These are phyloP conservation scores for Trametes polyzona DNA, from an alignment of 1,284 basidiomycete species.

Conservation along the genomic window DNA sequence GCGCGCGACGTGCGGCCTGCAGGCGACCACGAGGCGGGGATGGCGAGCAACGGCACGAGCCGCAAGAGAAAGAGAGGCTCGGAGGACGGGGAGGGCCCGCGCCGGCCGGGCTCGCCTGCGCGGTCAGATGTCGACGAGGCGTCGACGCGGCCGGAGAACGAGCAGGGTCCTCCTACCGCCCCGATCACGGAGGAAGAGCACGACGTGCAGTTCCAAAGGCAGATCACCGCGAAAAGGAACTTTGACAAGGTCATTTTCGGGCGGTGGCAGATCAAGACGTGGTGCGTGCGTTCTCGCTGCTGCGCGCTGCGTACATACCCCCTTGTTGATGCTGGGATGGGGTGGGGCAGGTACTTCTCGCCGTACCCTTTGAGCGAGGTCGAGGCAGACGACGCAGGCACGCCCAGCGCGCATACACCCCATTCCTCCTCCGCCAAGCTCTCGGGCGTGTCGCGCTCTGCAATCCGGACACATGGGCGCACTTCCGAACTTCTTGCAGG, in stretches of 20 bases:
- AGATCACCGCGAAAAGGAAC: constrained; percentile 71
- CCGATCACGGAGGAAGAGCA: constrained; percentile 68
- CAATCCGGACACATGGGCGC: constrained; percentile 61
- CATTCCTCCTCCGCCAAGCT: constrained; percentile 40
- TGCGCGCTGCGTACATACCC: constrained; percentile 1
- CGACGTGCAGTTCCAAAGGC: constrained; percentile 67
- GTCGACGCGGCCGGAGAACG: constrained; percentile 17
- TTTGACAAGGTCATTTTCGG: constrained; percentile 80
- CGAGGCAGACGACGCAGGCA: constrained; percentile 55
- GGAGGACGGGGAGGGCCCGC: constrained; percentile 14
- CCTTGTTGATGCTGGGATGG: constrained; percentile 2
- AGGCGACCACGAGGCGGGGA: constrained; percentile 26
- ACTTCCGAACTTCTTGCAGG: constrained; percentile 73
- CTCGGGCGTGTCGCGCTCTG: constrained; percentile 51
- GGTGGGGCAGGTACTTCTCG: constrained; percentile 82
- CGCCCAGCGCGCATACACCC: constrained; percentile 33
- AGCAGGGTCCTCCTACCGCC: constrained; percentile 23
- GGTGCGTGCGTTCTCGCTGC: constrained; percentile 48
- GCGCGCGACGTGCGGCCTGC: constrained; percentile 42
- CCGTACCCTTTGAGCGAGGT: constrained; percentile 79
- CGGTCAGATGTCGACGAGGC: constrained; percentile 13
- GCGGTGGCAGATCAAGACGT: constrained; percentile 78
- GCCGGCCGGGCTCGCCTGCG: constrained; percentile 18
- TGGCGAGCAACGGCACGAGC: constrained; percentile 22
- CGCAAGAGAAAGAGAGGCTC: constrained; percentile 39